Evolutionary conservation across 1,139 yeast genomes (phyloP).

Genomic region (Debaryomyces robertsiae): DNA sequence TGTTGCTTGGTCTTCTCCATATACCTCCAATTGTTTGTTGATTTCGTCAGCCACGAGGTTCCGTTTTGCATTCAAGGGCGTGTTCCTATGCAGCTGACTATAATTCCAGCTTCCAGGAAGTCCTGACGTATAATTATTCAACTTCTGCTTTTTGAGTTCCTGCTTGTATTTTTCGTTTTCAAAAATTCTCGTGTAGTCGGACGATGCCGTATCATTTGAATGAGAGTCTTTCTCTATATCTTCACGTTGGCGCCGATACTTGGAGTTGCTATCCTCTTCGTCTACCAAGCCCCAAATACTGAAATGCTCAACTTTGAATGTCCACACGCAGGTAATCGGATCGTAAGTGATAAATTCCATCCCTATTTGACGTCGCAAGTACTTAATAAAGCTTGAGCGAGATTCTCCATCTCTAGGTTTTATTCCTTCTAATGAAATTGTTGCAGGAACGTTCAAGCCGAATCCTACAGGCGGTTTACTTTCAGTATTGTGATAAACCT

Average conservation of each 20-base stretch:
- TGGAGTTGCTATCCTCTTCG: constrained; percentile 49
- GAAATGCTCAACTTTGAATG: constrained; percentile 85
- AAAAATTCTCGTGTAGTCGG: constrained; percentile 32
- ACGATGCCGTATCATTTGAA: constrained; percentile 26
- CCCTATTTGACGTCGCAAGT: constrained; percentile 54
- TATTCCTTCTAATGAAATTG: constrained; percentile 70
- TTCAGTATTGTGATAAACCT: constrained; percentile 63
- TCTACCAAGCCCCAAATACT: constrained; percentile 91
- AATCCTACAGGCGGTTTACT: constrained; percentile 66
- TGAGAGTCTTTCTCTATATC: constrained; percentile 36
- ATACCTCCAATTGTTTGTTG: constrained; percentile 25
- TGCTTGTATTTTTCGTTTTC: constrained; percentile 30
- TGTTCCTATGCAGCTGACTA: constrained; percentile 19
- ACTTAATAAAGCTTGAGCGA: constrained; percentile 44
- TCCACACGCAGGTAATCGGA: constrained; percentile 75
- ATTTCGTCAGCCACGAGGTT: constrained; percentile 33
- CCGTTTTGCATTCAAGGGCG: constrained; percentile 28
- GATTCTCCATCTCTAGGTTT: constrained; percentile 44
- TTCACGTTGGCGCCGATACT: constrained; percentile 18
- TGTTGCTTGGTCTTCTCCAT: constrained; percentile 21
- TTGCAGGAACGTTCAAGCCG: constrained; percentile 84
- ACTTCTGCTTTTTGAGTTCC: constrained; percentile 41
- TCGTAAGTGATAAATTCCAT: constrained; percentile 82
- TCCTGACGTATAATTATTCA: constrained; percentile 29
- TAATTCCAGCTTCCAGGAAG: constrained; percentile 45